phyloP scores from a whole-genome alignment of 202 grass and related monocot species.

The Hordeum pubiflorum region DNA sequence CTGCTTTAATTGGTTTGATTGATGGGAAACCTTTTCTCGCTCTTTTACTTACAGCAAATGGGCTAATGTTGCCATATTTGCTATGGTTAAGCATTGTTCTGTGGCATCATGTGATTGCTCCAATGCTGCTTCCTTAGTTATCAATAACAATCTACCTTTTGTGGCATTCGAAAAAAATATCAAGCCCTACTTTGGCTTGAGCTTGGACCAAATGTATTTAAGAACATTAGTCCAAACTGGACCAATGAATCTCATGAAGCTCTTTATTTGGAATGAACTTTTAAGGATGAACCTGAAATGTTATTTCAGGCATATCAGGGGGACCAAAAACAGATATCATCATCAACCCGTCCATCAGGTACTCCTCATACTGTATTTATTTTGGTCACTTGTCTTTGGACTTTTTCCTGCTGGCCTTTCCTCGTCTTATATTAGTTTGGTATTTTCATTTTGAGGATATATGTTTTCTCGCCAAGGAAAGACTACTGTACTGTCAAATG shows the following conservation, averaged over 20 bases:
- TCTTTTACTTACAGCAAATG: slow-evolving; percentile 7
- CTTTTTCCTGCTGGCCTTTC: background rate
- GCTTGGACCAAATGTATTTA: background rate
- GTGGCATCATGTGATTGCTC: background rate
- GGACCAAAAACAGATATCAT: slow-evolving; percentile 47
- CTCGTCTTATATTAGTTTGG: background rate
- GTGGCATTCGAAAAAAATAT: background rate
- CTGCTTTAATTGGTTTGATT: slow-evolving; percentile 9
- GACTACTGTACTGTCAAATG: background rate
- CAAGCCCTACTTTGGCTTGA: background rate
- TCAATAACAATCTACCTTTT: background rate
- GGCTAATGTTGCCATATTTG: slow-evolving; percentile 12
- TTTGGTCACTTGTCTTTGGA: background rate
- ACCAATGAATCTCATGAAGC: background rate
- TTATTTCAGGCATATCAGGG: slow-evolving; percentile 49
- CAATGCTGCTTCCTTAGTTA: background rate
- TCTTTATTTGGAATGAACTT: background rate
- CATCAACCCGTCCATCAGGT: slow-evolving; percentile 43
- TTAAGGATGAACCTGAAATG: background rate
- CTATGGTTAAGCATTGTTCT: background rate
- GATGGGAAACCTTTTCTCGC: background rate
- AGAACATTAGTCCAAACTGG: background rate
- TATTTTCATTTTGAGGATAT: background rate
- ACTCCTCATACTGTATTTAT: slow-evolving; percentile 14
- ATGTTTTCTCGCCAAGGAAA: background rate